phyloP scores from a whole-genome alignment of 1,139 yeast genomes.

The Magnusiomyces ingens region DNA sequence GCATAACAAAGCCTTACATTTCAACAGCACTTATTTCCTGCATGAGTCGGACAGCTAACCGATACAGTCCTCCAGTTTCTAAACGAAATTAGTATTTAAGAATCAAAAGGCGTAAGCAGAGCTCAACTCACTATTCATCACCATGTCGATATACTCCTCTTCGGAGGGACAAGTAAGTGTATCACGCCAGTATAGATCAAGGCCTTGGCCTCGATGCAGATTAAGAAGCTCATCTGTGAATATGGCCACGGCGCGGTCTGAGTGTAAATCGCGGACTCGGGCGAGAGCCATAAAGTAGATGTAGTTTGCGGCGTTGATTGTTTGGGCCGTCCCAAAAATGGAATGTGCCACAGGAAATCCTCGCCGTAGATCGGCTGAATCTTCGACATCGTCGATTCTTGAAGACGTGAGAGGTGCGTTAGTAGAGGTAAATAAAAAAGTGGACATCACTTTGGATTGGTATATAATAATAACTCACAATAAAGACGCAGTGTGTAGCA shows the following conservation, averaged over 20 bases:
- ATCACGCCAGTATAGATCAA: constrained; percentile 86
- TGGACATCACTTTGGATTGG: not conserved
- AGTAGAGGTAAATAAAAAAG: too few relatives aligned
- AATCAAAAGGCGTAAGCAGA: not conserved
- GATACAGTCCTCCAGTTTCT: constrained; percentile 79
- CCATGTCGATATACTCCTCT: constrained; percentile 70
- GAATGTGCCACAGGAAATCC: constrained; percentile 76
- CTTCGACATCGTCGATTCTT: constrained; percentile 80
- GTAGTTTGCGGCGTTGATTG: constrained; percentile 76
- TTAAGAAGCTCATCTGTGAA: constrained; percentile 62
- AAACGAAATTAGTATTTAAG: not conserved
- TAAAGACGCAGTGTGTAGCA: constrained; percentile 59
- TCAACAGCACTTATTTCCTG: constrained; percentile 32
- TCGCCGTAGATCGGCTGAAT: constrained; percentile 58
- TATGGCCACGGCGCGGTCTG: constrained; percentile 19
- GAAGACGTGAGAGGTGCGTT: not conserved
- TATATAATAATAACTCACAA: constrained; percentile 26
- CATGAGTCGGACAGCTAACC: constrained; percentile 64
- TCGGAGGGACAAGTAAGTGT: constrained; percentile 55
- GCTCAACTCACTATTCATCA: constrained; percentile 48
- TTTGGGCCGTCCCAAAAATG: constrained; percentile 66
- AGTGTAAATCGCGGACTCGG: constrained; percentile 38
- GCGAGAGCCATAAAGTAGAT: constrained; percentile 70
- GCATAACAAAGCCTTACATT: constrained; percentile 15
- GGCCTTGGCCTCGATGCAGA: constrained; percentile 82